Evolutionary conservation across 371 early-diverging fungal species (phyloP), one percentile per base, ranked within the genome.

Genomic region (Parasitella parasitica): DNA sequence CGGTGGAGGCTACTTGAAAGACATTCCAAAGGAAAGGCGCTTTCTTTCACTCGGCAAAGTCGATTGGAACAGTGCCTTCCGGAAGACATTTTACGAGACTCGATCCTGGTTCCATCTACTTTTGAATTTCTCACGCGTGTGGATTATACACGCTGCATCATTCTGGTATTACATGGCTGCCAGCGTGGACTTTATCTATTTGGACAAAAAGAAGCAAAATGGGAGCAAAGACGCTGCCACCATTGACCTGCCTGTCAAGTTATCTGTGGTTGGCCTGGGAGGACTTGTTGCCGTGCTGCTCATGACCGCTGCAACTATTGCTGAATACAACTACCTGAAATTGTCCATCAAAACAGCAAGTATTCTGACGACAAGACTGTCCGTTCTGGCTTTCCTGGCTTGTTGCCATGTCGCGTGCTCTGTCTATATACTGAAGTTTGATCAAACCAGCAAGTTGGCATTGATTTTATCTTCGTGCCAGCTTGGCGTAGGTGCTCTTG

Each of bases 81-180:
- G 71, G 59, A 95, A 94, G 72, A 93, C 93, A 2, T 95, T 91
- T 71, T 86, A 88, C 61, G 96, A 95, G 74, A 82, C 84, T 20
- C 87, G 95, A 28, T 91, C 93, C 2, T 88, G 90, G 86, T 68
- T 89, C 57, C 96, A 95, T 71, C 63, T 93, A 24, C 67, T 92
- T 30, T 85, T 88, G 65, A 95, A 94, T 72, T 95, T 94, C 59
- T 85, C 90, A 8, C 89, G 94, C 8, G 83, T 94, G 26, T 94
- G 94, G 95, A 89, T 91, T 50, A 85, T 94, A 68, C 93, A 94
- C 62, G 70, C 89, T 12, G 75, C 86, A 3, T 78, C 88, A 6
- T 94, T 92, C 71, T 93, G 89, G 82, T 93, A 92, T 73, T 91
- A 90, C 69, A 90, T 89, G 69, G 82, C 90, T 54, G 87, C 86